A percentile compares a stretch with the other conserved stretches of the same genome.
Evolutionary conservation across 176 grass and related monocot species (phyloP).

Genomic region (Triticum urartu): DNA sequence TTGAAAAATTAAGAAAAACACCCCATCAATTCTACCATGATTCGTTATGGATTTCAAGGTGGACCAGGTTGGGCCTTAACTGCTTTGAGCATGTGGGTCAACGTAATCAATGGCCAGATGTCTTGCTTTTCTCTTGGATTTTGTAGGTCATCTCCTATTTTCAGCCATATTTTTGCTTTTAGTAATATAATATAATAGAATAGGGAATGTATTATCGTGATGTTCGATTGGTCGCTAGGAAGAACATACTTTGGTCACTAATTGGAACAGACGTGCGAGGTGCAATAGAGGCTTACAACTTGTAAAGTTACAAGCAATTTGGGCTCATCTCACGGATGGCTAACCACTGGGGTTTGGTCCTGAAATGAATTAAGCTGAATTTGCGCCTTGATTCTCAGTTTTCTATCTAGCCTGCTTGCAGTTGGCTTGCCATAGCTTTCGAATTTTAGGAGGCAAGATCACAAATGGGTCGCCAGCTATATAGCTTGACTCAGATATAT

Average conservation of each 20-base stretch:
- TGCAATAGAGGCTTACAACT: background rate
- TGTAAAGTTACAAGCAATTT: background rate
- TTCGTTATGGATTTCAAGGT: no score
- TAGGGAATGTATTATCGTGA: background rate
- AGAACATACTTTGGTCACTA: background rate
- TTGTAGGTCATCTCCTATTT: no score
- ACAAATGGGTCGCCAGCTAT: background rate
- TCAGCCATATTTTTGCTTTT: no score
- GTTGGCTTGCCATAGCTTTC: background rate
- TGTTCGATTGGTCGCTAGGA: conserved; percentile 9
- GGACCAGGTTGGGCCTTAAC: no score
- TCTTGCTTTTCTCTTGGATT: no score
- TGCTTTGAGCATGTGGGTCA: no score
- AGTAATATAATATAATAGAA: no score
- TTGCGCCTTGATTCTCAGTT: background rate
- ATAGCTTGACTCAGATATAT: background rate
- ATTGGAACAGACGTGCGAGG: background rate
- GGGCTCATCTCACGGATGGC: background rate
- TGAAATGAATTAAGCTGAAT: background rate
- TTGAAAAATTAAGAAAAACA: no score
- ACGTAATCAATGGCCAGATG: no score
- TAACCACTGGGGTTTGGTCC: background rate
- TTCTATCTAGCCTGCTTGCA: background rate
- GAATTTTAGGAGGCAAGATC: background rate
- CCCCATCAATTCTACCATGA: no score